These are phyloP conservation scores for Tylopilus sp. DNA, from an alignment of 1,284 basidiomycete species.

Conservation along the genomic window DNA sequence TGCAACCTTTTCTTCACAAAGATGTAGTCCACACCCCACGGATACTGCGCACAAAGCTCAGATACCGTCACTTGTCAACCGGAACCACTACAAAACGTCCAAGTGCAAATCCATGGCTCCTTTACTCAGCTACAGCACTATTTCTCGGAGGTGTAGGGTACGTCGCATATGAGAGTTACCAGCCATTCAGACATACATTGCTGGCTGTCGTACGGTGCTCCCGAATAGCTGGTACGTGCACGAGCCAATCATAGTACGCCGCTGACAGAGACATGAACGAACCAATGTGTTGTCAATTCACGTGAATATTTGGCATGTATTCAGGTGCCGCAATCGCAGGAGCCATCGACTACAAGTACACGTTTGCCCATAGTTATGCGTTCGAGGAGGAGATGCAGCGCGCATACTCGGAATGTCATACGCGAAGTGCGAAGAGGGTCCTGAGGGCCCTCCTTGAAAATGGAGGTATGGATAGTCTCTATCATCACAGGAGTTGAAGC, in stretches of 20 bases:
- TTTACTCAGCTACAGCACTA: slow-evolving; percentile 24
- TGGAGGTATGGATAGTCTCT: slow-evolving; percentile 56
- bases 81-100: slow-evolving; percentile 8
- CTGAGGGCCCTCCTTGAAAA: slow-evolving; percentile 81
- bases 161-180: slow-evolving; percentile 56
- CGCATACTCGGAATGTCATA: slow-evolving; percentile 78
- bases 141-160: slow-evolving; percentile 41
- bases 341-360: slow-evolving; percentile 84
- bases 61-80: slow-evolving; percentile 16
- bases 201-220: slow-evolving; percentile 74
- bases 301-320: background rate
- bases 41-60: slow-evolving; percentile 2
- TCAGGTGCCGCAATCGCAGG: slow-evolving; percentile 61
- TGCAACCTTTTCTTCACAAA: slow-evolving; percentile 13
- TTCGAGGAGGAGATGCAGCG: slow-evolving; percentile 55
- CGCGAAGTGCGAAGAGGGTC: slow-evolving; percentile 74
- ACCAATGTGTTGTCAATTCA: background rate
- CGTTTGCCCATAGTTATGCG: slow-evolving; percentile 60
- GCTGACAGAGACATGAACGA: slow-evolving; percentile 3
- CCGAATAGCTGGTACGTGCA: slow-evolving; percentile 56
- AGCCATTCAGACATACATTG: slow-evolving; percentile 62
- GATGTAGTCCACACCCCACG: slow-evolving; percentile 7
- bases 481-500: background rate
- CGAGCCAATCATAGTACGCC: background rate
- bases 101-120: slow-evolving; percentile 20